Evolutionary conservation across 169 alveolate species (phyloP), one percentile per base, ranked within the genome.

Genomic region (Cystoisospora suis): DNA sequence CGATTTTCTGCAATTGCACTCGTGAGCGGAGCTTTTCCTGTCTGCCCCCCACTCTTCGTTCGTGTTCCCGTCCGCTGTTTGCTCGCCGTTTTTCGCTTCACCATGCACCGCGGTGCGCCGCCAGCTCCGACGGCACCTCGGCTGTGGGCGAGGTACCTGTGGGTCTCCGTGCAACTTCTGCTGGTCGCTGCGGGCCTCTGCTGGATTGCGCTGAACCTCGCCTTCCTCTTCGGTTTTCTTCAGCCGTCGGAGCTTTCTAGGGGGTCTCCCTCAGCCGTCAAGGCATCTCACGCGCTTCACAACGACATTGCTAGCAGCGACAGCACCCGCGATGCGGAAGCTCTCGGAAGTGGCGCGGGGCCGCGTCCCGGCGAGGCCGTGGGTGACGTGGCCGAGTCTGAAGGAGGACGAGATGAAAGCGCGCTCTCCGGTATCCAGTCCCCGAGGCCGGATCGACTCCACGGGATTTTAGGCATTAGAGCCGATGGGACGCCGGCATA

Each of bases 401-500:
- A n/a, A n/a, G n/a, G n/a, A n/a, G n/a, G n/a, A n/a, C n/a, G n/a
- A n/a, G n/a, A n/a, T n/a, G n/a, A n/a, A n/a, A n/a, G 15, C 38
- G 9, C 80, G 15, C 3, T 3, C 2, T 42, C 29, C 29, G 17
- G 9, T 27, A n/a, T 27, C 3, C 49, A 69, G 85, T n/a, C 27
- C 6, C 42, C 58, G 38, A 36, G 85, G n/a, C 86, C 86, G 23
- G 86, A 44, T 20, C 1, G 75, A 23, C 44, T 81, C 72, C 93
- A 90, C 79, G 93, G 93, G 4, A 58, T 59, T 45, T 87, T 90
- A 27, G 93, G 93, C 40, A 53, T 59, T 0, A 53, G 69, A 5
- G 75, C 90, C 0, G 88, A 90, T 40, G 93, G 93, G 0, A n/a
- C 85, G 4, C 90, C 90, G 34, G 90, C 85, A 2, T 75, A 81